Conservation (phyloP, 2,329 filamentous ascomycete species). For the Cladophialophora yegresii region DNA sequence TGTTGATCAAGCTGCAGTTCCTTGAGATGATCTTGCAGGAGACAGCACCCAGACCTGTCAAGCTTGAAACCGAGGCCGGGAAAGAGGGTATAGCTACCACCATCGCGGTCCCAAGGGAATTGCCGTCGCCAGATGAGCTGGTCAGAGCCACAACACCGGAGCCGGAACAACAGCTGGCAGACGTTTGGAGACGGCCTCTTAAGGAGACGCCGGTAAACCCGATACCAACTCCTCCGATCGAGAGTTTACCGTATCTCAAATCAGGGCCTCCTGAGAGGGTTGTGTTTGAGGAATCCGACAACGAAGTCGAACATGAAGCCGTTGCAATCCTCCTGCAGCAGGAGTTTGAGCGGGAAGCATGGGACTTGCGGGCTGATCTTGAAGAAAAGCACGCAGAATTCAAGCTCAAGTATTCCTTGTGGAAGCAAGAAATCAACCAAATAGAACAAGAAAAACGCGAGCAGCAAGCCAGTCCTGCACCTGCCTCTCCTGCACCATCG, state of each 20-base stretch:
- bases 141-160: slow-evolving; percentile 37
- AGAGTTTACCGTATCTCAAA: slow-evolving; percentile 51
- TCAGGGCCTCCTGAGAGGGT: slow-evolving; percentile 48
- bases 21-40: slow-evolving; percentile 48
- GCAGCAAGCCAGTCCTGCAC: slow-evolving; percentile 43
- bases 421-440: slow-evolving; percentile 48
- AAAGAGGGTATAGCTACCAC: slow-evolving; percentile 44
- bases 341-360: slow-evolving; percentile 45
- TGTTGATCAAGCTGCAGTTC: slow-evolving; percentile 49
- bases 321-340: slow-evolving; percentile 45
- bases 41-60: slow-evolving; percentile 34
- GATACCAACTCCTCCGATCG: slow-evolving; percentile 43
- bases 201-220: slow-evolving; percentile 35
- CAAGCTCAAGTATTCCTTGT: slow-evolving; percentile 47
- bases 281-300: slow-evolving; percentile 49
- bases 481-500: slow-evolving; percentile 41
- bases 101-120: slow-evolving; percentile 32
- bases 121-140: slow-evolving; percentile 31
- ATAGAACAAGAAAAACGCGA: slow-evolving; percentile 47
- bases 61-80: slow-evolving; percentile 47
- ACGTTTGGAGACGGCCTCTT: slow-evolving; percentile 33
- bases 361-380: slow-evolving; percentile 45
- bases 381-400: slow-evolving; percentile 46
- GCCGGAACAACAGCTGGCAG: slow-evolving; percentile 11
- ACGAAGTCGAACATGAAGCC: slow-evolving; percentile 45